phyloP scores from a whole-genome alignment of 805 yeast genomes.

The Candida silvatica region DNA sequence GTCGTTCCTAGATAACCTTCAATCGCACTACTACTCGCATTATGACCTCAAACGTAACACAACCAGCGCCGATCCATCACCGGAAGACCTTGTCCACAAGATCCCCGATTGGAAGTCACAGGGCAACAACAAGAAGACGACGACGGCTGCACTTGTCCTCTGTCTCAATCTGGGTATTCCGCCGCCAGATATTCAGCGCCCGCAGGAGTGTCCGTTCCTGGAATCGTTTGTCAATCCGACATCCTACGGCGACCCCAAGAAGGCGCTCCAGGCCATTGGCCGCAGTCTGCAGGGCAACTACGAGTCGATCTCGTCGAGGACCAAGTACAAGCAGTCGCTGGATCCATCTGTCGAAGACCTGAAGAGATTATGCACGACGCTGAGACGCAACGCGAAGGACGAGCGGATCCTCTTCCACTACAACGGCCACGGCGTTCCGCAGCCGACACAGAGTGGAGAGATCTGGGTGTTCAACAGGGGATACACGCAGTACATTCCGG shows the following conservation, averaged over 20 bases:
- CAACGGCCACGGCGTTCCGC: conserved; percentile 98
- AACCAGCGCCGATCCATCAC: conserved; percentile 74
- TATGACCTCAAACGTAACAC: conserved; percentile 89
- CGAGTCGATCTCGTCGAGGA: conserved; percentile 78
- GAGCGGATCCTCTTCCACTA: conserved; percentile 91
- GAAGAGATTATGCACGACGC: conserved; percentile 80
- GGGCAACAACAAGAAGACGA: conserved; percentile 86
- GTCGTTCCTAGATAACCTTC: conserved; percentile 19
- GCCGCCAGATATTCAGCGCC: conserved; percentile 91
- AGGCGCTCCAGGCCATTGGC: conserved; percentile 87
- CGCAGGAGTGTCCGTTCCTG: conserved; percentile 83
- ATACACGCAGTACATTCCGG: conserved; percentile 95
- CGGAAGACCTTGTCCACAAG: conserved; percentile 56
- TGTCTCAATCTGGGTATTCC: conserved; percentile 93
- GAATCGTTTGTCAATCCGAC: conserved; percentile 95
- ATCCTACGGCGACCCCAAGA: conserved; percentile 71
- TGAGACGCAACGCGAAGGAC: conserved; percentile 86
- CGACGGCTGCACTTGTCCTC: conserved; percentile 83
- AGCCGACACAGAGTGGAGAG: conserved; percentile 93
- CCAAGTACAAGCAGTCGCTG: conserved; percentile 81
- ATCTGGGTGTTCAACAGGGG: conserved; percentile 98
- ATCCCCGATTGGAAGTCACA: conserved; percentile 87
- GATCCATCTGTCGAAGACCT: conserved; percentile 97
- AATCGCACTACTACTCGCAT: conserved; percentile 36
- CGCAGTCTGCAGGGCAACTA: conserved; percentile 82